A percentile compares a stretch with the other conserved stretches of the same genome.
Conservation (phyloP, 331 rosid genomes). For the Acacia concinna region DNA sequence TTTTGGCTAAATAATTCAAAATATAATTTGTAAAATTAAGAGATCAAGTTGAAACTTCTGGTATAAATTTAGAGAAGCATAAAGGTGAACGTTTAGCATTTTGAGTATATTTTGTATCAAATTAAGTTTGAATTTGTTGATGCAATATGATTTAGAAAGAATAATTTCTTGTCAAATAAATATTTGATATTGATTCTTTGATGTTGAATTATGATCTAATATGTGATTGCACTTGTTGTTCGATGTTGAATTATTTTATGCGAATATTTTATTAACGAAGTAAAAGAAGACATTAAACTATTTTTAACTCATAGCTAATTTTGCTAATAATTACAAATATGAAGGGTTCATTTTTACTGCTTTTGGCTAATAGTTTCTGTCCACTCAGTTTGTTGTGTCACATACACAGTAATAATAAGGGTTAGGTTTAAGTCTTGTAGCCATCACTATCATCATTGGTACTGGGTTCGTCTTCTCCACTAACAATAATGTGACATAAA, state of each 20-base stretch:
- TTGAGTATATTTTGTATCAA: not conserved
- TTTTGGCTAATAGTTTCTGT: conserved; percentile 33
- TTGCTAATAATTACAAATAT: conserved; percentile 28
- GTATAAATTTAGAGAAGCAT: too few species aligned
- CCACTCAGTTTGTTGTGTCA: conserved; percentile 37
- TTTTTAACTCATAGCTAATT: conserved; percentile 5
- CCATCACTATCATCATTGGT: conserved; percentile 37
- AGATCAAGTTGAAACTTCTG: too few species aligned
- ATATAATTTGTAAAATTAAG: too few species aligned
- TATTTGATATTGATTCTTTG: not conserved
- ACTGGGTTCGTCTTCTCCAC: conserved; percentile 36
- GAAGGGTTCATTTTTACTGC: conserved; percentile 32
- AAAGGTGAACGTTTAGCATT: not conserved
- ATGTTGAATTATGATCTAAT: not conserved
- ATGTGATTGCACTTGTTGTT: not conserved
- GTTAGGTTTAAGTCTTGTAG: conserved; percentile 39
- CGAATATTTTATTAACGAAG: not conserved
- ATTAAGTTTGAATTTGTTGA: not conserved
- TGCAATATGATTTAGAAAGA: not conserved
- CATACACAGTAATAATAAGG: not conserved
- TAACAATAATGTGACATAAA: conserved; percentile 30
- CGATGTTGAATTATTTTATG: not conserved
- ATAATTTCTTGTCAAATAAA: not conserved
- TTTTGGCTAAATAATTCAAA: too few species aligned
- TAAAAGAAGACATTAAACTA: not conserved